These are phyloP conservation scores for Coprinopsis cinerea DNA, from an alignment of 768 basidiomycete species.

Conservation along the genomic window DNA sequence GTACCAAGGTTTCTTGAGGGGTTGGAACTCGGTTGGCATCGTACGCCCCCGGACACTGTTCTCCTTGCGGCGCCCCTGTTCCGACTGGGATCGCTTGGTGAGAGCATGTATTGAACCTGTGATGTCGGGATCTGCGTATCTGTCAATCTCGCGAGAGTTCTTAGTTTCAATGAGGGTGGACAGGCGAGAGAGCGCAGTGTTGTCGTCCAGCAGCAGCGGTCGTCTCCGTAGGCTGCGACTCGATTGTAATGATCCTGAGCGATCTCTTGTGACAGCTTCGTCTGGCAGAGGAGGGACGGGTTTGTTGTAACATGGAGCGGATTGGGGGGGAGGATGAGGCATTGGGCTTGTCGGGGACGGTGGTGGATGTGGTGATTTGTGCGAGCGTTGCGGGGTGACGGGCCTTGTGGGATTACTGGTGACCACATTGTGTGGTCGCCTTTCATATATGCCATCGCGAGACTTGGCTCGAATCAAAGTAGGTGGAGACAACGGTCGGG, in stretches of 20 bases:
- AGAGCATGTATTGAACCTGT: conserved; percentile 19
- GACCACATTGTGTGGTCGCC: background rate
- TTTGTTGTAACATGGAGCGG: conserved; percentile 25
- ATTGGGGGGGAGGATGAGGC: conserved; percentile 28
- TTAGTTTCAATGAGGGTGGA: conserved; percentile 33
- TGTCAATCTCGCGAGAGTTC: conserved; percentile 27
- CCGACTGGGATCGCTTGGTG: conserved; percentile 15
- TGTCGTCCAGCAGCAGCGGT: conserved; percentile 35
- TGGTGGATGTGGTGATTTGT: conserved; percentile 24
- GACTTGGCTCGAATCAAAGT: background rate
- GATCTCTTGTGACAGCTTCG: conserved; percentile 18
- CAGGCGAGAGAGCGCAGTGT: conserved; percentile 24
- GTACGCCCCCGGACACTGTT: too few relatives aligned
- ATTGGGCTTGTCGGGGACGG: conserved; percentile 35
- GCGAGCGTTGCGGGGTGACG: conserved; percentile 3
- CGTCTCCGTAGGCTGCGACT: conserved; percentile 29
- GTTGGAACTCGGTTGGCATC: conserved; percentile 25
- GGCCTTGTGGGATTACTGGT: background rate
- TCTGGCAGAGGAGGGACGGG: conserved; percentile 29
- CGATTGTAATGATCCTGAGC: conserved; percentile 24
- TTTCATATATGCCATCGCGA: conserved; percentile 1
- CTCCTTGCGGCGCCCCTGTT: conserved; percentile 12
- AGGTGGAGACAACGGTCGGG: conserved; percentile 1
- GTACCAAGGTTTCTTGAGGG: conserved; percentile 52
- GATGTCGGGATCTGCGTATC: conserved; percentile 23